phyloP scores from a whole-genome alignment of 768 basidiomycete species.

The Mrakia hoshinonis region DNA sequence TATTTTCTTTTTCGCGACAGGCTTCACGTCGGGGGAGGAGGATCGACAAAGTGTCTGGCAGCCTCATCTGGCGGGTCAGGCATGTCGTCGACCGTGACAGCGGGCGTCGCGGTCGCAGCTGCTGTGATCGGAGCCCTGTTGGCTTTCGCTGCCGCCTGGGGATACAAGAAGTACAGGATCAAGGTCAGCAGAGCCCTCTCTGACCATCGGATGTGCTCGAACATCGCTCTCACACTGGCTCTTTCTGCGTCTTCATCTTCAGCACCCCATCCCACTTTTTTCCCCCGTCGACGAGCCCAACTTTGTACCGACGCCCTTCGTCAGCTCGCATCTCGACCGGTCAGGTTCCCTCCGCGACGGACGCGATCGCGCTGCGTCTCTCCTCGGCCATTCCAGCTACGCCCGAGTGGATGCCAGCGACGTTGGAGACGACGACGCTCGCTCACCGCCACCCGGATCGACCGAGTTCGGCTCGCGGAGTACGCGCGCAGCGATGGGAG shows the following conservation, averaged over 20 bases:
- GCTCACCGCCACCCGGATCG: neutral
- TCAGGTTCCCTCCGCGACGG: neutral
- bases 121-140: neutral
- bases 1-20: neutral
- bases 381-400: neutral
- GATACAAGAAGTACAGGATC: neutral
- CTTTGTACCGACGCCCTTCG: neutral
- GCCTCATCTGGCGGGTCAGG: neutral
- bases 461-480: neutral
- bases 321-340: neutral
- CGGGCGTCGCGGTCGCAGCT: neutral
- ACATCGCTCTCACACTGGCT: neutral
- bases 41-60: neutral
- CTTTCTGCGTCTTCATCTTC: neutral
- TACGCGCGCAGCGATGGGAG: neutral
- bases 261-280: slow-evolving; percentile 6
- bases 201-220: no score
- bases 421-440: neutral
- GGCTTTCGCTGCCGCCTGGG: neutral
- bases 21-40: slow-evolving; percentile 12
- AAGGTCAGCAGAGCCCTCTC: neutral
- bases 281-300: neutral
- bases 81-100: neutral
- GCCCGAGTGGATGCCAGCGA: neutral
- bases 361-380: neutral